Percentiles rank a stretch among this genome's conserved stretches.
Evolutionary conservation across 176 grass and related monocot species (phyloP).

Genomic region (Alloteropsis semialata): DNA sequence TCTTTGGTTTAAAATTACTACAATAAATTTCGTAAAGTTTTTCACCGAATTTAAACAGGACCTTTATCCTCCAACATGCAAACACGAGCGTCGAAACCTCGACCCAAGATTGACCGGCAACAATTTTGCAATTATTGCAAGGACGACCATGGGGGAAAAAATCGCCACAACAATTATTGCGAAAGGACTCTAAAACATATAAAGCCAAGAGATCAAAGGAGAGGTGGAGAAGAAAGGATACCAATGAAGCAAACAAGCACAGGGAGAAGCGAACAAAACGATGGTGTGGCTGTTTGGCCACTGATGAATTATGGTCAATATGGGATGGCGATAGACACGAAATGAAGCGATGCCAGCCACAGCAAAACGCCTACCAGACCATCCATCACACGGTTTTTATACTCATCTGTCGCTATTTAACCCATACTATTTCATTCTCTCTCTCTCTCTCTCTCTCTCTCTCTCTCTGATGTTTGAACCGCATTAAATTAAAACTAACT

Average conservation of each 20-base stretch:
- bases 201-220: not conserved
- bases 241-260: not conserved
- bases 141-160: no score
- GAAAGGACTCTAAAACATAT: not conserved
- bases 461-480: not conserved
- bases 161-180: not conserved
- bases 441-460: not conserved
- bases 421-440: not conserved
- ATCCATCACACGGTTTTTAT: not conserved
- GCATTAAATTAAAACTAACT: not conserved
- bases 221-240: not conserved
- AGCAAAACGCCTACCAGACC: not conserved
- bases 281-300: not conserved
- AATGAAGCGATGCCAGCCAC: not conserved
- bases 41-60: no score
- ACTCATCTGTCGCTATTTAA: conserved; percentile 5
- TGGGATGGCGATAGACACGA: not conserved
- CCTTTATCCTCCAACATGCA: not conserved
- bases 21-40: no score
- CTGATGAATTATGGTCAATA: not conserved
- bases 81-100: not conserved
- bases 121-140: not conserved
- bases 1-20: no score
- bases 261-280: not conserved
- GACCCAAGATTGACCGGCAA: not conserved